These are phyloP conservation scores for Trametes punicea DNA, from an alignment of 768 basidiomycete species.

Conservation along the genomic window DNA sequence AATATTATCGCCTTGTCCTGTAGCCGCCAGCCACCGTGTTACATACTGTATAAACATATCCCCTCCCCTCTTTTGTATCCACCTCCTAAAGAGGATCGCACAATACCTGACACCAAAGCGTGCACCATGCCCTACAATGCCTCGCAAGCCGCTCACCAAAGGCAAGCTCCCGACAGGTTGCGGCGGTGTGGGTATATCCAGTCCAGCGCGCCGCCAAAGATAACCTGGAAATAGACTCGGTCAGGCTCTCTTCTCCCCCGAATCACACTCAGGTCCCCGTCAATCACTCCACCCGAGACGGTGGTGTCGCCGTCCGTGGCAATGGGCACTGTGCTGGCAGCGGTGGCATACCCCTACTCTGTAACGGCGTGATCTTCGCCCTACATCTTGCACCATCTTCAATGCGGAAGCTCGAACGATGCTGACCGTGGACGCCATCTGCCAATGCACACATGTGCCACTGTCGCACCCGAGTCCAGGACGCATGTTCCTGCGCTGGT, in stretches of 20 bases:
- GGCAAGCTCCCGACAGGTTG: not conserved
- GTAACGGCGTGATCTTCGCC: not conserved
- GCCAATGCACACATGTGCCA: not conserved
- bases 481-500: slow-evolving; percentile 1
- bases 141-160: not conserved
- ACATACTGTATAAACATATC: too few relatives aligned
- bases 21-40: too few relatives aligned
- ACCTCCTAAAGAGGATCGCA: too few relatives aligned
- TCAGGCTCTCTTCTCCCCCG: slow-evolving; percentile 7
- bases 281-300: not conserved
- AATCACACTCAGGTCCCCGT: not conserved
- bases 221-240: slow-evolving; percentile 15
- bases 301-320: not conserved
- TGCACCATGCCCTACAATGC: not conserved
- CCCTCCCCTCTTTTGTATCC: too few relatives aligned
- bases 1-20: too few relatives aligned
- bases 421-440: too few relatives aligned
- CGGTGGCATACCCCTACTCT: too few relatives aligned
- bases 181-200: slow-evolving; percentile 1
- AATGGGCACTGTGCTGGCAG: not conserved
- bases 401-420: not conserved
- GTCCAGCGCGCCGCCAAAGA: slow-evolving; percentile 5
- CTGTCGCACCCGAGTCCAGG: slow-evolving; percentile 1
- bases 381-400: slow-evolving; percentile 9
- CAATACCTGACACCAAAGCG: not conserved